A percentile compares a stretch with the other conserved stretches of the same genome.
Evolutionary conservation across 345 rosid species (phyloP).

Genomic region (thale cress (Arabidopsis thaliana)): TAIR10.1 NC_003076.8:24466001-24466500

Average conservation of each 20-base stretch:
- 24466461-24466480: not conserved
- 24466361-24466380: slow-evolving; percentile 28
- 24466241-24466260: not conserved
- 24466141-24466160: not conserved
- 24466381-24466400: not conserved
- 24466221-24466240: not conserved
- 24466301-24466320: slow-evolving; percentile 19
- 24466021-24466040: too few relatives aligned
- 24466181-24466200: not conserved
- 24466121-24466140: not conserved
- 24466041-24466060: not conserved
- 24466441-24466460: slow-evolving; percentile 5
- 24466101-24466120: not conserved
- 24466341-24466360: slow-evolving; percentile 7
- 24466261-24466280: not conserved
- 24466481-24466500: not conserved
- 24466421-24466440: slow-evolving; percentile 42
- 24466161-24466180: slow-evolving; percentile 1
- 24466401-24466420: not conserved
- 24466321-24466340: slow-evolving; percentile 27
- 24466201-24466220: not conserved
- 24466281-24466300: slow-evolving; percentile 3
- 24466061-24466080: not conserved
- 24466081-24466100: not conserved
- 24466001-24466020: too few relatives aligned